Conservation (phyloP, 257 asterid species). For the Dorcoceras hygrometricum region DNA sequence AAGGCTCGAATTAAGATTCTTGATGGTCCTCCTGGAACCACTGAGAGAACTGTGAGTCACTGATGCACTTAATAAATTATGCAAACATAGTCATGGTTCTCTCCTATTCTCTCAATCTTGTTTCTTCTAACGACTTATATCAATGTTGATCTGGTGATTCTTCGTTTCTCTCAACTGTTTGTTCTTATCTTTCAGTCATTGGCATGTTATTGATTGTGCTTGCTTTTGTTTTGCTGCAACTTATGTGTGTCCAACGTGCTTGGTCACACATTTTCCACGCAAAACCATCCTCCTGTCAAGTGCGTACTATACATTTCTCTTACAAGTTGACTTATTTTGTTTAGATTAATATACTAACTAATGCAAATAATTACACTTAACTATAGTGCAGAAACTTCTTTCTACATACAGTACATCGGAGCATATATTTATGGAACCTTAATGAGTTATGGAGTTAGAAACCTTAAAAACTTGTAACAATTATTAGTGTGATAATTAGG, state of each 20-base stretch:
- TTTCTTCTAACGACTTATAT: conserved; percentile 1
- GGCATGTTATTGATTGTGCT: background rate
- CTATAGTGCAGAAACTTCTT: conserved; percentile 3
- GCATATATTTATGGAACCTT: background rate
- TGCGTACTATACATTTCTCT: background rate
- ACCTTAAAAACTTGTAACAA: background rate
- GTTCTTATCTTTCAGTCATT: background rate
- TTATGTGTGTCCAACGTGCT: background rate
- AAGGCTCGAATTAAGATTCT: conserved; percentile 74
- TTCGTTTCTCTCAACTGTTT: background rate
- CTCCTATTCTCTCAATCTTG: background rate
- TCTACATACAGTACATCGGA: conserved; percentile 4
- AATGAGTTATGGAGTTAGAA: conserved; percentile 16
- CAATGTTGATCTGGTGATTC: background rate
- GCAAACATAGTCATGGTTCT: background rate
- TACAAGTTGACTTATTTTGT: background rate
- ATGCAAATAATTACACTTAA: conserved; percentile 4
- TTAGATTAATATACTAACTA: background rate
- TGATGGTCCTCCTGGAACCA: conserved; percentile 66
- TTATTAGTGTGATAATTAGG: background rate
- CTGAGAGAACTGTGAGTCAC: conserved; percentile 71
- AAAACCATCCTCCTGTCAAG: background rate
- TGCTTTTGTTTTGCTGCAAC: conserved; percentile 1
- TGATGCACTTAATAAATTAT: background rate
- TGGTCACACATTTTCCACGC: too few species aligned